Evolutionary conservation across 2,329 filamentous ascomycete genomes (phyloP).

Genomic region (Raffaelea ambrosiae): DNA sequence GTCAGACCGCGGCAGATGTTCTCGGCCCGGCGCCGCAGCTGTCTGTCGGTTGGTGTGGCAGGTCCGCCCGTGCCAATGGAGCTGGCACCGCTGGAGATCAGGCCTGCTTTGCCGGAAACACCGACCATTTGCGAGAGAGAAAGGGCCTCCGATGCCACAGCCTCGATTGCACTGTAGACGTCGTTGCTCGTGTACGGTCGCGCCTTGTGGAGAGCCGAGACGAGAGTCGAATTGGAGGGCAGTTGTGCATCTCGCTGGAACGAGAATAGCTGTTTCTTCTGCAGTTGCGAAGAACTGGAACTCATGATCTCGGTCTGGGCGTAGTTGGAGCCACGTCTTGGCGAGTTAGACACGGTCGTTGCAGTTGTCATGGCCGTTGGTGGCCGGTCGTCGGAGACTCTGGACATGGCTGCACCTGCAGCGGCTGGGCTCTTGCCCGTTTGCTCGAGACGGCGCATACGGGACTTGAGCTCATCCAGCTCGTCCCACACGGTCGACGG

Average conservation of each 20-base stretch:
- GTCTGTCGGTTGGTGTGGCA: slow-evolving; percentile 61
- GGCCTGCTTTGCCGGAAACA: slow-evolving; percentile 57
- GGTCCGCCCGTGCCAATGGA: slow-evolving; percentile 41
- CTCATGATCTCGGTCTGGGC: slow-evolving; percentile 32
- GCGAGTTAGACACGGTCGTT: slow-evolving; percentile 85
- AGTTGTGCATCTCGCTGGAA: slow-evolving; percentile 54
- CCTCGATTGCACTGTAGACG: slow-evolving; percentile 72
- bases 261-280: slow-evolving; percentile 45
- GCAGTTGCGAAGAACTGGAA: slow-evolving; percentile 34
- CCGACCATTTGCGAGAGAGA: slow-evolving; percentile 71
- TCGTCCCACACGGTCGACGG: slow-evolving; percentile 97
- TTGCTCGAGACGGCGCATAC: slow-evolving; percentile 82
- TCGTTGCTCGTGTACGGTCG: slow-evolving; percentile 61
- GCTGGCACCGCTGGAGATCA: slow-evolving; percentile 59
- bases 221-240: slow-evolving; percentile 46
- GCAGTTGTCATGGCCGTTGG: slow-evolving; percentile 84
- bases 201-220: slow-evolving; percentile 72
- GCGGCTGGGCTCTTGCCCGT: slow-evolving; percentile 81
- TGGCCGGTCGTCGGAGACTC: slow-evolving; percentile 70
- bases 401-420: slow-evolving; percentile 70
- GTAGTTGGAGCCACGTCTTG: slow-evolving; percentile 58
- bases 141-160: slow-evolving; percentile 73
- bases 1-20: slow-evolving; percentile 88
- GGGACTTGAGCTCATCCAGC: slow-evolving; percentile 86
- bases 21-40: slow-evolving; percentile 83